Conservation (phyloP, 495 filamentous ascomycete genomes). For the Tuber microsphaerosporum region DNA sequence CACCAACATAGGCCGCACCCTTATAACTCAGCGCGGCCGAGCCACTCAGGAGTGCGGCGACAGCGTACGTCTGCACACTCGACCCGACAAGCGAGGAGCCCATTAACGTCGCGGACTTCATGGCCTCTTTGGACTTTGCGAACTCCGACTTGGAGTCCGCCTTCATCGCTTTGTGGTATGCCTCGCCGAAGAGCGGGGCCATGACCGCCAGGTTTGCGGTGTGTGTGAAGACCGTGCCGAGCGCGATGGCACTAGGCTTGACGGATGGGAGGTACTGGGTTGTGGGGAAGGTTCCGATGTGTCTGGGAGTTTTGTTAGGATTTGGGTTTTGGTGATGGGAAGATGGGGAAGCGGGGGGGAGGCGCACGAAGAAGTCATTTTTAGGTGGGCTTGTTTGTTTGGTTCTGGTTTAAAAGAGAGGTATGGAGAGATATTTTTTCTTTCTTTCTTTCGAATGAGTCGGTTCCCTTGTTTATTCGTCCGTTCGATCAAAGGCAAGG, state of each 20-base stretch:
- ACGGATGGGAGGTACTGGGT: slow-evolving; percentile 70
- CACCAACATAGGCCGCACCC: slow-evolving; percentile 88
- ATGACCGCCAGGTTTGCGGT: slow-evolving; percentile 71
- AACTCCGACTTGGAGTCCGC: slow-evolving; percentile 96
- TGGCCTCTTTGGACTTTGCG: slow-evolving; percentile 83
- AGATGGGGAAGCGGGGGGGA: background rate
- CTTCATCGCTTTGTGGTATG: slow-evolving; percentile 85
- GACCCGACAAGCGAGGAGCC: slow-evolving; percentile 84
- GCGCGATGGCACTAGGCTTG: slow-evolving; percentile 94
- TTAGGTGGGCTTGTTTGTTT: background rate
- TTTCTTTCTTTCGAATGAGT: background rate
- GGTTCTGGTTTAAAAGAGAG: background rate
- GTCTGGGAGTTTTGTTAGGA: slow-evolving; percentile 19
- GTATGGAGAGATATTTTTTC: background rate
- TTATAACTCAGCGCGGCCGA: slow-evolving; percentile 92
- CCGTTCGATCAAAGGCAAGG: background rate
- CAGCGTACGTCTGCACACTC: slow-evolving; percentile 84
- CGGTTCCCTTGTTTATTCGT: background rate
- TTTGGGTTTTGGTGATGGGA: background rate
- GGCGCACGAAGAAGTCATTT: slow-evolving; percentile 30
- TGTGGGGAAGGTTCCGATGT: background rate
- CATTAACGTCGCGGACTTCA: slow-evolving; percentile 78
- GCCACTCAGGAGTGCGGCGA: slow-evolving; percentile 90
- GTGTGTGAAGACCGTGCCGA: slow-evolving; percentile 94
- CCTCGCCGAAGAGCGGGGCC: slow-evolving; percentile 83